Conservation (phyloP, 805 yeast genomes). For the Sugiyamaella lignohabitans region DNA sequence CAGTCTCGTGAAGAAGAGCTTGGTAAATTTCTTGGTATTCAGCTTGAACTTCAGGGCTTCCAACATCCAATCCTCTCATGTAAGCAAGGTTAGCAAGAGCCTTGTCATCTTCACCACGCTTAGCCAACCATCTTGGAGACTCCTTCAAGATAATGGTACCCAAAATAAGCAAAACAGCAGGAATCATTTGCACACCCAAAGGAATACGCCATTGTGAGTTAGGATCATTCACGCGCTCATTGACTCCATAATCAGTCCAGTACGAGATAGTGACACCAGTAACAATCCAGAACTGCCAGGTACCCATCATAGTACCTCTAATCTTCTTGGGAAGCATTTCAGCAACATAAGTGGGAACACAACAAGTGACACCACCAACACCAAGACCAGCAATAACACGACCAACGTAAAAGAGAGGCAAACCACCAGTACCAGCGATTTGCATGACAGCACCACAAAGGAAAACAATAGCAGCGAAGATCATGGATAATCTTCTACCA, state of each 20-base stretch:
- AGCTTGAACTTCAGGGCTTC: conserved; percentile 38
- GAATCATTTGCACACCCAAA: conserved; percentile 52
- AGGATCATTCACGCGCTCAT: conserved; percentile 36
- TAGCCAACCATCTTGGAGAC: conserved; percentile 41
- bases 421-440: conserved; percentile 36
- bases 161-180: conserved; percentile 42
- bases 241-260: conserved; percentile 48
- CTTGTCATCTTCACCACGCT: conserved; percentile 45
- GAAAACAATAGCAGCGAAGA: conserved; percentile 43
- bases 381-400: conserved; percentile 48
- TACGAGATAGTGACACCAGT: conserved; percentile 29
- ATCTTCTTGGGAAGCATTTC: conserved; percentile 35
- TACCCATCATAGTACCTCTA: conserved; percentile 34
- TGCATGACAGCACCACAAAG: conserved; percentile 27
- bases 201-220: conserved; percentile 55
- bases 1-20: conserved; percentile 47
- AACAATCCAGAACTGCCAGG: conserved; percentile 23
- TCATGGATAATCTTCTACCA: conserved; percentile 30
- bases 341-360: conserved; percentile 47
- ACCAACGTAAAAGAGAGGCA: conserved; percentile 46
- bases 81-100: conserved; percentile 36
- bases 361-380: conserved; percentile 45
- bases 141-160: conserved; percentile 36
- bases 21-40: conserved; percentile 56
- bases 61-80: conserved; percentile 32